A percentile compares a stretch with the other conserved stretches of the same genome.
Conservation (phyloP, 1,139 yeast genomes). For the Yamadazyma atlantica region DNA sequence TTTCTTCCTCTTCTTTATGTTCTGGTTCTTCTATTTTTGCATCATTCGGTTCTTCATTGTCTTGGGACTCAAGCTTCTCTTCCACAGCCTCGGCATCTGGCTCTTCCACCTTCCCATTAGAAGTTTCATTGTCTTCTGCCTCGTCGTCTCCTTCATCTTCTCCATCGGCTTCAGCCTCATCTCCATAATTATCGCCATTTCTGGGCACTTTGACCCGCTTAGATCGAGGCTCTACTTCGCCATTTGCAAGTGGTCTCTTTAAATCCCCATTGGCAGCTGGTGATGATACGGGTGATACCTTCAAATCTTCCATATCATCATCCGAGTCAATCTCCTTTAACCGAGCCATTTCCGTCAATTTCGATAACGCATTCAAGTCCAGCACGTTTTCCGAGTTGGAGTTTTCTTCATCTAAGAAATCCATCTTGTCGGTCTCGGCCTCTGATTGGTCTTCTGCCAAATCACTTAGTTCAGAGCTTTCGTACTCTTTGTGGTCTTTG, state of each 20-base stretch:
- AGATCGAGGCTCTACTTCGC: slow-evolving; percentile 3
- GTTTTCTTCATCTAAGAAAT: slow-evolving; percentile 45
- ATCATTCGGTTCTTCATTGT: neutral
- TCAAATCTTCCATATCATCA: slow-evolving; percentile 20
- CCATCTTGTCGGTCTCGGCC: slow-evolving; percentile 81
- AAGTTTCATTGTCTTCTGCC: neutral
- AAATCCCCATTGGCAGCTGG: slow-evolving; percentile 5
- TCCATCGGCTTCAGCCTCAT: slow-evolving; percentile 1
- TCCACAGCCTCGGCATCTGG: slow-evolving; percentile 1
- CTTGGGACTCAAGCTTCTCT: neutral
- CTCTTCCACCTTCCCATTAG: slow-evolving; percentile 5
- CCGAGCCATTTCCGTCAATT: slow-evolving; percentile 44
- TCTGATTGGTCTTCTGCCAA: slow-evolving; percentile 68
- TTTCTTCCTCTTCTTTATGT: neutral
- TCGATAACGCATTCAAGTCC: slow-evolving; percentile 41
- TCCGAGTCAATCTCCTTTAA: slow-evolving; percentile 39
- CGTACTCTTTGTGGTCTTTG: slow-evolving; percentile 18
- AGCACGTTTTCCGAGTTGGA: slow-evolving; percentile 26
- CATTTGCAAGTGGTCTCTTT: neutral
- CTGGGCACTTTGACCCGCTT: neutral
- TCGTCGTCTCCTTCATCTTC: slow-evolving; percentile 15
- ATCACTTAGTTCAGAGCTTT: slow-evolving; percentile 53
- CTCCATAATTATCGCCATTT: neutral
- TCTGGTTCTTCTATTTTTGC: slow-evolving; percentile 11
- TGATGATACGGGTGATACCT: neutral